Evolutionary conservation across 345 rosid species (phyloP), one percentile per base, ranked within the genome.

Genomic region (Passiflora organensis): DNA sequence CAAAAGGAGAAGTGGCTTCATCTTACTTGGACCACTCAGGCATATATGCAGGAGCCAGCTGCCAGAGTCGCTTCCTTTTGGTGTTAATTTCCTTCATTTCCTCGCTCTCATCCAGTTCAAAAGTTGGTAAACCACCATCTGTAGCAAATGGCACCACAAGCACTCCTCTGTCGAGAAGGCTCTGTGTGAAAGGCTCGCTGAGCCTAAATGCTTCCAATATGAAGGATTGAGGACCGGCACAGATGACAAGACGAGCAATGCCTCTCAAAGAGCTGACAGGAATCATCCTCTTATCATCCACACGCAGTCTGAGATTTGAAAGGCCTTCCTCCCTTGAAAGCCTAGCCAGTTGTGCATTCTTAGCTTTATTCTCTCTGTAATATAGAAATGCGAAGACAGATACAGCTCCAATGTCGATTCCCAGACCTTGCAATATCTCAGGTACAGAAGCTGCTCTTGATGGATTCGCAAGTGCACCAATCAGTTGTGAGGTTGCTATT

Each of bases 251-350:
- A 57, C 96, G 89, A 51, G 85, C 86, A 61, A 70, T 47, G 37
- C 98, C 98, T 71, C 87, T 78, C 59, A 91, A 67, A 51, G 80
- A 74, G 25, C 74, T 80, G 13, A 91, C 75, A 0, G 95, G 38
- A 43, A 88, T 88, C 17, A 77, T 74, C 66, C 68, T 86, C 44
- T 73, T 84, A 39, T 80, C 82, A 47, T 80, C 75, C 44, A 86
- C 82, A 47, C 96, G 83, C 54, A 91, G 87, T 79, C 73, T 88
- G 41, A 91, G 95, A 62, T 86, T 88, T 0, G 91, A 85, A 37
- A 91, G 96, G 66, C 53, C 80, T 72, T 91, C 98, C 66, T 91
- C 98, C 67, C 98, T 82, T 1, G 96, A 79, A 41, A 91, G 95
- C 76, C 79, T 86, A 48, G 82, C 96, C 63, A 82, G 24, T 60